Conservation (phyloP, 495 filamentous ascomycete genomes). For the Xeromyces bisporus region DNA sequence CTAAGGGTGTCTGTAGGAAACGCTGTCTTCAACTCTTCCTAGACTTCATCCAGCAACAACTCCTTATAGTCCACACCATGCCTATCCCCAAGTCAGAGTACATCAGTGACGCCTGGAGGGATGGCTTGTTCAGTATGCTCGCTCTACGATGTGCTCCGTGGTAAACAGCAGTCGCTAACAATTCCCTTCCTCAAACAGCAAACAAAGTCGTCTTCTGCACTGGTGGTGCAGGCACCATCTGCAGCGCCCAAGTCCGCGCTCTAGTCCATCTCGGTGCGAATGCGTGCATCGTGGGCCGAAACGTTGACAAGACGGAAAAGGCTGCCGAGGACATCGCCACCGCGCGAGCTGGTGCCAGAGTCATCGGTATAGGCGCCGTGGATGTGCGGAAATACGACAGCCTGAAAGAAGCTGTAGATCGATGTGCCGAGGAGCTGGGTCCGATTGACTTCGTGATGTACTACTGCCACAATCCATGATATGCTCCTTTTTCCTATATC, state of each 20-base stretch:
- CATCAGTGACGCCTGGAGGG: constrained; percentile 64
- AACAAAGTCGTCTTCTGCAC: constrained; percentile 93
- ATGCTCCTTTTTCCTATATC: constrained; percentile 6
- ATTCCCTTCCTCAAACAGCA: constrained; percentile 25
- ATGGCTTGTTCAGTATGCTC: constrained; percentile 59
- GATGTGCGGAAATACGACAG: constrained; percentile 64
- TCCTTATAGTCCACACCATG: constrained; percentile 18
- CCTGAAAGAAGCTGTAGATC: constrained; percentile 55
- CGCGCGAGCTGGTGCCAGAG: constrained; percentile 57
- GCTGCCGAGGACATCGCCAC: constrained; percentile 68
- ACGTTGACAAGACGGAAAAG: constrained; percentile 69
- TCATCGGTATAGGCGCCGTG: constrained; percentile 67
- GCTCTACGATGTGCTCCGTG: too few species aligned
- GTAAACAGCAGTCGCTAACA: too few species aligned
- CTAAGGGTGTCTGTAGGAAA: too few species aligned
- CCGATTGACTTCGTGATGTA: constrained; percentile 89
- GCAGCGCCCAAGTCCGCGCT: constrained; percentile 81
- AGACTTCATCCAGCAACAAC: background rate
- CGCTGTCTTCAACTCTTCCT: background rate
- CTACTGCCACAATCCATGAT: too few species aligned
- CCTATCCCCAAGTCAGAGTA: constrained; percentile 54
- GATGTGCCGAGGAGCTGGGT: constrained; percentile 66
- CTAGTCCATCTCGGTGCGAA: constrained; percentile 82
- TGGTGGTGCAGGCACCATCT: constrained; percentile 84
- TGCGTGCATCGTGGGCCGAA: constrained; percentile 85